A percentile compares a stretch with the other conserved stretches of the same genome.
phyloP scores from a whole-genome alignment of 495 filamentous ascomycete species.

The Astrocystis sublimbata region DNA sequence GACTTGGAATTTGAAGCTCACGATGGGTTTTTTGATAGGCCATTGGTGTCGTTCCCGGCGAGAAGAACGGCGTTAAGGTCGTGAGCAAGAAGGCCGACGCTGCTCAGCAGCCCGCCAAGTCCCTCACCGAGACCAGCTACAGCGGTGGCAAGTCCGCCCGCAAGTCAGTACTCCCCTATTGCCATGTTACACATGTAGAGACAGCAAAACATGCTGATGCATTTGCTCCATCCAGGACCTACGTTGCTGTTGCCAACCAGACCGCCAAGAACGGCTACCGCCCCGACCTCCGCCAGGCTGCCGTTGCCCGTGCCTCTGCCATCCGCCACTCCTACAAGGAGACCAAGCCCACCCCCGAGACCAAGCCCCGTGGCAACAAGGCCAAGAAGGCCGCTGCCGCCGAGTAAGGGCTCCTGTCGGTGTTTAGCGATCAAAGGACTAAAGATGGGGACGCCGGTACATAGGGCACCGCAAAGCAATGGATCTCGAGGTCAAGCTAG shows the following conservation, averaged over 20 bases:
- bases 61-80: conserved; percentile 71
- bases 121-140: conserved; percentile 63
- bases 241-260: conserved; percentile 75
- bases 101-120: conserved; percentile 68
- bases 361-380: conserved; percentile 78
- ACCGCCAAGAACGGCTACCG: conserved; percentile 84
- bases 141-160: conserved; percentile 66
- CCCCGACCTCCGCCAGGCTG: conserved; percentile 80
- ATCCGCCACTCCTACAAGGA: conserved; percentile 76
- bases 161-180: conserved; percentile 65
- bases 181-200: background rate
- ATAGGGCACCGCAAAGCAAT: conserved; percentile 20
- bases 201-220: conserved; percentile 25
- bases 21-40: conserved; percentile 57
- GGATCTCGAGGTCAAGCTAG: conserved; percentile 11
- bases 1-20: conserved; percentile 28
- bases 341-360: conserved; percentile 71
- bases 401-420: conserved; percentile 36
- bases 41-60: conserved; percentile 67
- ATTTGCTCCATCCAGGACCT: conserved; percentile 66
- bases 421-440: conserved; percentile 23
- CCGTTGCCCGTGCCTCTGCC: conserved; percentile 85
- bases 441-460: conserved; percentile 12
- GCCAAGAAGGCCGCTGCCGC: conserved; percentile 75
- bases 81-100: conserved; percentile 80